Evolutionary conservation across 2,329 filamentous ascomycete species (phyloP).

Genomic region (Trichophyton simii): DNA sequence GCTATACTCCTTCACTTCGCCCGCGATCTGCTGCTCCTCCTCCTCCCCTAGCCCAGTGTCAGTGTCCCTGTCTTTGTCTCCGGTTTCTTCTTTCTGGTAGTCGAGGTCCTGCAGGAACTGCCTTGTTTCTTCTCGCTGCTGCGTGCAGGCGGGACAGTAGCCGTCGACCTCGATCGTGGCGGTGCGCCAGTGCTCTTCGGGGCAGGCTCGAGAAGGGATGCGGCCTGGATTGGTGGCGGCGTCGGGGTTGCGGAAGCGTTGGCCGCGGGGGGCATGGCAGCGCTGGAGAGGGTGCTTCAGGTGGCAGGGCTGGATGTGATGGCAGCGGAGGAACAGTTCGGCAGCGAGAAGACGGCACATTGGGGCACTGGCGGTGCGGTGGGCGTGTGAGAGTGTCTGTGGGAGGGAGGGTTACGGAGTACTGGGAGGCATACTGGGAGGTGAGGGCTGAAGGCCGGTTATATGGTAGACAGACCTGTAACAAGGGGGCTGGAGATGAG

Average conservation of each 20-base stretch:
- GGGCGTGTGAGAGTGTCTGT: conserved; percentile 8
- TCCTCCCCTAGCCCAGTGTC: too few relatives aligned
- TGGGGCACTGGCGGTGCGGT: conserved; percentile 8
- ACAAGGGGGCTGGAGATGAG: too few relatives aligned
- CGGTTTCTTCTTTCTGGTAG: too few relatives aligned
- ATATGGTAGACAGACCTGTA: too few relatives aligned
- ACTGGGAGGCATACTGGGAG: conserved; percentile 11
- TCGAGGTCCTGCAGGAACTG: background rate
- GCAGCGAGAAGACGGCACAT: conserved; percentile 12
- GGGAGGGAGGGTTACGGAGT: too few relatives aligned
- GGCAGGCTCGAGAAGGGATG: conserved; percentile 7
- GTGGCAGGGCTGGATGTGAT: conserved; percentile 9
- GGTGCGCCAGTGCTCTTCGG: conserved; percentile 10
- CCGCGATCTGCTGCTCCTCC: too few relatives aligned
- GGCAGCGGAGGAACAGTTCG: conserved; percentile 10
- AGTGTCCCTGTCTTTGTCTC: too few relatives aligned
- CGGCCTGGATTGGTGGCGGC: background rate
- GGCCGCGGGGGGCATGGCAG: conserved; percentile 12
- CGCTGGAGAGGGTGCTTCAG: conserved; percentile 11
- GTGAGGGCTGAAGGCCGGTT: background rate
- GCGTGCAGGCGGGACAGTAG: conserved; percentile 7
- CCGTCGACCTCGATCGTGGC: background rate
- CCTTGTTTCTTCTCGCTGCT: background rate
- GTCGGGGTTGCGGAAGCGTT: conserved; percentile 7
- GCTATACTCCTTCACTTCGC: too few relatives aligned